phyloP scores from a whole-genome alignment of 2,329 filamentous ascomycete species.

The Phaeosphaeriaceae sp. region DNA sequence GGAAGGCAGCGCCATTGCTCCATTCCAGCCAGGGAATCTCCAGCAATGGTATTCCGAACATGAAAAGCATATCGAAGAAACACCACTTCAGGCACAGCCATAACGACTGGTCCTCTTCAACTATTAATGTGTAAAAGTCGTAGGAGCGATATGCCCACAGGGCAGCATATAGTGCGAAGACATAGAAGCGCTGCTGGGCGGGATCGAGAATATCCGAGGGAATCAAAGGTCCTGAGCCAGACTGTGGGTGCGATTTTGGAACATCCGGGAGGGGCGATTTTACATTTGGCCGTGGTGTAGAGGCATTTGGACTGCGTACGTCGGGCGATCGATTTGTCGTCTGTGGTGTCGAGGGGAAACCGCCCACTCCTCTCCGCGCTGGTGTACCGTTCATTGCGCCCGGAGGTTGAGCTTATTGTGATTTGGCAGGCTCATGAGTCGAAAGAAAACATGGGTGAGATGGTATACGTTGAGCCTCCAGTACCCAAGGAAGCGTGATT shows the following conservation, averaged over 20 bases:
- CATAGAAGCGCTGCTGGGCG: conserved; percentile 88
- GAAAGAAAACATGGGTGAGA: not conserved
- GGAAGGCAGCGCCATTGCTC: conserved; percentile 74
- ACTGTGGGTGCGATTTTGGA: conserved; percentile 28
- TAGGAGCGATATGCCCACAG: conserved; percentile 85
- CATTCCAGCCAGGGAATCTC: conserved; percentile 97
- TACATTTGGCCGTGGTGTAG: conserved; percentile 42
- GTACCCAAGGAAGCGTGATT: not conserved
- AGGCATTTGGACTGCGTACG: conserved; percentile 29
- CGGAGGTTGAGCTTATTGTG: conserved; percentile 23
- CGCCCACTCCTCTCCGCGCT: conserved; percentile 72
- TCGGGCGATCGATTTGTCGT: conserved; percentile 49
- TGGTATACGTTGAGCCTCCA: conserved; percentile 1
- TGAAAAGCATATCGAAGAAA: conserved; percentile 80
- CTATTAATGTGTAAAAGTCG: conserved; percentile 79
- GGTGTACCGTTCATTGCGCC: conserved; percentile 85
- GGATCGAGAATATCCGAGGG: conserved; percentile 83
- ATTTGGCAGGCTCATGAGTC: conserved; percentile 27
- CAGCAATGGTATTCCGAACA: conserved; percentile 85
- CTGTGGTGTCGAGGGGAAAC: conserved; percentile 77
- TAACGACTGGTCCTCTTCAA: conserved; percentile 85
- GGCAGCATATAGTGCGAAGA: conserved; percentile 76
- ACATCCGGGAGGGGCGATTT: conserved; percentile 42
- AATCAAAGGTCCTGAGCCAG: conserved; percentile 68
- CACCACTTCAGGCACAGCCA: conserved; percentile 95